A percentile compares a stretch with the other conserved stretches of the same genome.
These are phyloP conservation scores for Breynia disticha DNA, from an alignment of 441 rosid genomes.

Conservation along the genomic window DNA sequence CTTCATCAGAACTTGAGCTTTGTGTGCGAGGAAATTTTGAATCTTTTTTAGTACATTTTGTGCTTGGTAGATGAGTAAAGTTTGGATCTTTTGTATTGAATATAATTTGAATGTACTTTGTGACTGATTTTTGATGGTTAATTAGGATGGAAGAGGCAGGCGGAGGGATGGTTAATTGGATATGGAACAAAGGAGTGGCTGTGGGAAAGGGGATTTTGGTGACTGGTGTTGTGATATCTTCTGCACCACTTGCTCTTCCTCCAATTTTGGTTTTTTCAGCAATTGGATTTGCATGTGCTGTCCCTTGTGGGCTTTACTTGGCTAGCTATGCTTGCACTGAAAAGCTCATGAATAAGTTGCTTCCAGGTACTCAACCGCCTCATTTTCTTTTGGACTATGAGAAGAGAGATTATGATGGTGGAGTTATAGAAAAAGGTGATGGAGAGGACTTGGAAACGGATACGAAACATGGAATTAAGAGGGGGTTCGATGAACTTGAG, in stretches of 20 bases:
- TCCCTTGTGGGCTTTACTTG: constrained; percentile 59
- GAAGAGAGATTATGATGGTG: constrained; percentile 1
- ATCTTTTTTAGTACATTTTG: too few species aligned
- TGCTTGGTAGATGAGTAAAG: not conserved
- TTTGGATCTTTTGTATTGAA: not conserved
- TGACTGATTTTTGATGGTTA: too few species aligned
- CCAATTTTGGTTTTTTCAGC: constrained; percentile 46
- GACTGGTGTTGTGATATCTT: constrained; percentile 47
- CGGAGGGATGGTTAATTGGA: constrained; percentile 31
- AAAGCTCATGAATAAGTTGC: constrained; percentile 52
- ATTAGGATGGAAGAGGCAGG: not conserved
- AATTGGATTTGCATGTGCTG: constrained; percentile 49
- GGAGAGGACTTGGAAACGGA: constrained; percentile 20
- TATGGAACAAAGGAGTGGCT: constrained; percentile 36
- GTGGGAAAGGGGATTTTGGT: constrained; percentile 58
- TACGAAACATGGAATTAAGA: not conserved
- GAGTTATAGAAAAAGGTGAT: constrained; percentile 23
- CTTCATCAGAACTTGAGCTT: too few species aligned
- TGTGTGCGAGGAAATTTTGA: too few species aligned
- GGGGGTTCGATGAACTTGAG: not conserved
- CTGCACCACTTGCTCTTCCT: constrained; percentile 64
- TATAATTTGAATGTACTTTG: not conserved
- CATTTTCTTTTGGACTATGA: constrained; percentile 13
- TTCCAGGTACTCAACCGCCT: constrained; percentile 27
- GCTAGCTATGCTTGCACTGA: constrained; percentile 71